Evolutionary conservation across 2,329 filamentous ascomycete species (phyloP).

Genomic region (Chrysoporthe deuterocubensis): DNA sequence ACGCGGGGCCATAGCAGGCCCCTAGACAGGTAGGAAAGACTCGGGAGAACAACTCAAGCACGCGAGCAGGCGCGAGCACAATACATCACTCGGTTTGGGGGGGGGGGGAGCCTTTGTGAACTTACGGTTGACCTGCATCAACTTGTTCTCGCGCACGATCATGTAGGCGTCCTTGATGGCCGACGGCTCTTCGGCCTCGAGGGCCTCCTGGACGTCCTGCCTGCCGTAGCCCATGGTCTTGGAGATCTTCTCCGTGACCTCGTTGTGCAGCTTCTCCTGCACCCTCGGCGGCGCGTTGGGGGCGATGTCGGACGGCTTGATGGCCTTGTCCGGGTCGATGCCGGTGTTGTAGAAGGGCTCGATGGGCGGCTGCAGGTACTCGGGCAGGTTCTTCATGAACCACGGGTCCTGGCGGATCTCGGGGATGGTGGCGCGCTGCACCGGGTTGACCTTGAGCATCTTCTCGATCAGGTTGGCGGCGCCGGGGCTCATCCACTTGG

Average conservation of each 20-base stretch:
- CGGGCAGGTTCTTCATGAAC: conserved; percentile 86
- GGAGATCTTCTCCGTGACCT: conserved; percentile 93
- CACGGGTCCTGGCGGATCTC: conserved; percentile 93
- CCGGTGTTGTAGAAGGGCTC: conserved; percentile 94
- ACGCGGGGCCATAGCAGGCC: conserved; percentile 7
- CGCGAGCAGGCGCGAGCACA: conserved; percentile 2
- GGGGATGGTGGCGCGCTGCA: conserved; percentile 90
- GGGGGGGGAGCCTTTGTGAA: conserved; percentile 32
- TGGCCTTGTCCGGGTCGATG: conserved; percentile 90
- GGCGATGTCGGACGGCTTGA: conserved; percentile 80
- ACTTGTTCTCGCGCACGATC: conserved; percentile 95
- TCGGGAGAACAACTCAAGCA: conserved; percentile 1
- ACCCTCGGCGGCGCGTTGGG: conserved; percentile 77
- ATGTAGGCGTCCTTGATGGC: conserved; percentile 99
- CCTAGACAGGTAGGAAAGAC: conserved; percentile 7
- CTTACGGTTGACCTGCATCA: conserved; percentile 94
- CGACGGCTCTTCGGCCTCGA: conserved; percentile 90
- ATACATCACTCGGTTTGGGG: neutral
- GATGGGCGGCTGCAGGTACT: conserved; percentile 83
- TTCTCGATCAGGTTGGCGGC: conserved; percentile 82
- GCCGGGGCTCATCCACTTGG: conserved; percentile 85
- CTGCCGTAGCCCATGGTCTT: conserved; percentile 98
- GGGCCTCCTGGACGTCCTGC: conserved; percentile 90
- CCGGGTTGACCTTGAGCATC: conserved; percentile 94
- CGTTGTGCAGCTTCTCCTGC: conserved; percentile 87